Percentiles rank a stretch among this genome's conserved stretches.
Evolutionary conservation across 495 filamentous ascomycete genomes (phyloP).

Genomic region (Alectoria sarmentosa): DNA sequence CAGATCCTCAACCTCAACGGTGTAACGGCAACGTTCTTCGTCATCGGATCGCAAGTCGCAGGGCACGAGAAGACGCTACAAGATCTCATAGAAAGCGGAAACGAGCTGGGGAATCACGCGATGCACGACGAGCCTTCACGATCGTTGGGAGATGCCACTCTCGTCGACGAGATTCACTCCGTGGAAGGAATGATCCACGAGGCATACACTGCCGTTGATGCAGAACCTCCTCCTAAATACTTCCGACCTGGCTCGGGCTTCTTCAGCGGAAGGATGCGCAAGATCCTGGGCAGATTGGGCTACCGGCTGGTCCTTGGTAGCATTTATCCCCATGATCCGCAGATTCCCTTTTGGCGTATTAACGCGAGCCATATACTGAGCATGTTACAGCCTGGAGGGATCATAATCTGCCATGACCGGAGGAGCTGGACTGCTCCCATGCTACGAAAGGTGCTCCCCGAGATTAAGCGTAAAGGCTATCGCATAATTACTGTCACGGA

Average conservation of each 20-base stretch:
- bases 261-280: constrained; percentile 61
- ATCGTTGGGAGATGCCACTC: constrained; percentile 32
- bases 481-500: constrained; percentile 58
- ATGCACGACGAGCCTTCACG: constrained; percentile 74
- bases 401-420: constrained; percentile 79
- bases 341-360: constrained; percentile 56
- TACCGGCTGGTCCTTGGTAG: constrained; percentile 67
- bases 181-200: constrained; percentile 44
- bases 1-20: constrained; percentile 48
- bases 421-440: constrained; percentile 72
- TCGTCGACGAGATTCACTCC: constrained; percentile 35
- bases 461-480: constrained; percentile 61
- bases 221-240: constrained; percentile 43
- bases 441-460: constrained; percentile 61
- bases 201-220: constrained; percentile 43
- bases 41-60: constrained; percentile 67
- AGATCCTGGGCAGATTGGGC: constrained; percentile 45
- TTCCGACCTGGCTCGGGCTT: constrained; percentile 80
- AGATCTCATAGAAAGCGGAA: constrained; percentile 54
- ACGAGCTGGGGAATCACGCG: constrained; percentile 78
- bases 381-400: constrained; percentile 65
- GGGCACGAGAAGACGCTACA: constrained; percentile 52
- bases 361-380: constrained; percentile 77
- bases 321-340: constrained; percentile 82
- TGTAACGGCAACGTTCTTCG: constrained; percentile 68